These are phyloP conservation scores for Phytophthora rubi DNA, from an alignment of 352 stramenopile species.

Conservation along the genomic window DNA sequence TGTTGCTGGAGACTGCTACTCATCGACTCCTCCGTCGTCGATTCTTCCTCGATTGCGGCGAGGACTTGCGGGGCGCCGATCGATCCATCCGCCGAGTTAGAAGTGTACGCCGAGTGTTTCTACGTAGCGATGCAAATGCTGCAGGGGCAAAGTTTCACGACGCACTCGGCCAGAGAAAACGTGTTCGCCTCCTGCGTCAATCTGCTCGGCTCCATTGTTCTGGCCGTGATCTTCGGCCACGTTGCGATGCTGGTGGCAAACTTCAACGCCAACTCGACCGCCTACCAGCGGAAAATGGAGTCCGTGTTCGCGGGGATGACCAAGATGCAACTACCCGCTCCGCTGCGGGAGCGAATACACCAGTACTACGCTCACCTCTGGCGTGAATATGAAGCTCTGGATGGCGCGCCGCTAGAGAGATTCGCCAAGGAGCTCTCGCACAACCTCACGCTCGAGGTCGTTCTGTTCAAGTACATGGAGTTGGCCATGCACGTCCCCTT, in stretches of 20 bases:
- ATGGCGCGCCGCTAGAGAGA: constrained; percentile 48
- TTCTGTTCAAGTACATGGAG: constrained; percentile 77
- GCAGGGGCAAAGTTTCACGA: constrained; percentile 45
- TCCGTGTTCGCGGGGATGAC: constrained; percentile 56
- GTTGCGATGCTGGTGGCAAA: constrained; percentile 66
- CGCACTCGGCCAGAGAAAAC: constrained; percentile 38
- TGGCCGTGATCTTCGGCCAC: constrained; percentile 68
- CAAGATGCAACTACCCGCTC: constrained; percentile 54
- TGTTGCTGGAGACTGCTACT: constrained; percentile 52
- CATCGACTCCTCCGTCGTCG: constrained; percentile 1
- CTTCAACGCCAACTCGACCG: constrained; percentile 54
- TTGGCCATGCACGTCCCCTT: constrained; percentile 55
- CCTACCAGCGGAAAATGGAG: constrained; percentile 68
- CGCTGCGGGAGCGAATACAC: constrained; percentile 65
- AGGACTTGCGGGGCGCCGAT: constrained; percentile 25
- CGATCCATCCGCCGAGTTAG: constrained; percentile 13
- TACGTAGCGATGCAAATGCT: constrained; percentile 53
- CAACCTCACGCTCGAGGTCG: constrained; percentile 69
- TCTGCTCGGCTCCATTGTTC: constrained; percentile 49
- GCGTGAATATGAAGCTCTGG: constrained; percentile 69
- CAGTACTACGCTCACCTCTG: constrained; percentile 78
- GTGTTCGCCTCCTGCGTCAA: constrained; percentile 47
- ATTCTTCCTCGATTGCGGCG: constrained; percentile 9
- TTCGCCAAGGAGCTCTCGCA: constrained; percentile 67
- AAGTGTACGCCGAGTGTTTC: constrained; percentile 44